These are phyloP conservation scores for Pittosporum tobira DNA, from an alignment of 129 eudicot genomes.

Conservation along the genomic window DNA sequence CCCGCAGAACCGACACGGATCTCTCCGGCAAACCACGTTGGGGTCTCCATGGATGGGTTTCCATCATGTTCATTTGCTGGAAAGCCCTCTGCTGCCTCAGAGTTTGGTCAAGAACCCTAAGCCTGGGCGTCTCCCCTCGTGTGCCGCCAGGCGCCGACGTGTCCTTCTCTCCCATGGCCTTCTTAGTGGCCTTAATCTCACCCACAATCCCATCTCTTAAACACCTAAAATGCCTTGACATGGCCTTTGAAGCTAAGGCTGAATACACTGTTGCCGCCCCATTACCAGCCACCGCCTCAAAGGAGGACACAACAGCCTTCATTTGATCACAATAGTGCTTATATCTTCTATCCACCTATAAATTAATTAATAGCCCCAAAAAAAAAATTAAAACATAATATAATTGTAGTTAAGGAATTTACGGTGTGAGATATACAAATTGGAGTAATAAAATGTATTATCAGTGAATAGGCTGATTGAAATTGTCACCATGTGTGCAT, in stretches of 20 bases:
- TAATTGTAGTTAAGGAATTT: too few relatives aligned
- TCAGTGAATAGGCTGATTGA: conserved; percentile 33
- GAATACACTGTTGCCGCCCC: conserved; percentile 78
- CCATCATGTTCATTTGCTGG: conserved; percentile 90
- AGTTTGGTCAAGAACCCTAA: conserved; percentile 87
- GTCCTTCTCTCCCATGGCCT: conserved; percentile 87
- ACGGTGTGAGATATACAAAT: not conserved
- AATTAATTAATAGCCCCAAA: too few relatives aligned
- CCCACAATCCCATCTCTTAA: conserved; percentile 75
- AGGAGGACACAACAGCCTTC: conserved; percentile 78
- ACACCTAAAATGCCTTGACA: conserved; percentile 93
- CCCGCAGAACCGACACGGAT: conserved; percentile 90
- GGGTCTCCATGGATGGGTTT: conserved; percentile 95
- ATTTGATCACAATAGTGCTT: conserved; percentile 84
- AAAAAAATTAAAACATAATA: too few relatives aligned
- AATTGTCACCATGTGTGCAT: conserved; percentile 64
- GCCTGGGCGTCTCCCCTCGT: conserved; percentile 87
- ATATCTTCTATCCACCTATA: conserved; percentile 96
- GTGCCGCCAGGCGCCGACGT: conserved; percentile 54
- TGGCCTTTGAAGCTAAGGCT: conserved; percentile 87
- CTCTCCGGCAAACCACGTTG: conserved; percentile 92
- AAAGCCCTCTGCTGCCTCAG: conserved; percentile 77
- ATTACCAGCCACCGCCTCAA: conserved; percentile 80
- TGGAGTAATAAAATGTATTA: not conserved
- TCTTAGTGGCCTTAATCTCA: conserved; percentile 66